phyloP scores from a whole-genome alignment of 2,329 filamentous ascomycete species.

The Fusarium albosuccineum region DNA sequence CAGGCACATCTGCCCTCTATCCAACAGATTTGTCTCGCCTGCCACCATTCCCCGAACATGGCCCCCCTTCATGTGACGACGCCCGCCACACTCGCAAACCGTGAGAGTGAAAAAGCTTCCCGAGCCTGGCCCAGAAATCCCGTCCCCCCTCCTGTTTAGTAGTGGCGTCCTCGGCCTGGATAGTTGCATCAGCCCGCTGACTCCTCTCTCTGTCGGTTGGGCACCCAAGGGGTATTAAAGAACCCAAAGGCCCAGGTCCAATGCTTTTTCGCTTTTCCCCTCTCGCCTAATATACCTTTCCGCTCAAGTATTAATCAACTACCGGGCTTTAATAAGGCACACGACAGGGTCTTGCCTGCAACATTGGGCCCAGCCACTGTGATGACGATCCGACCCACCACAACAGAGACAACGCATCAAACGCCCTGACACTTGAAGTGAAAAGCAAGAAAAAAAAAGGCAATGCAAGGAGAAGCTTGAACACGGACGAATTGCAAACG shows the following conservation, averaged over 20 bases:
- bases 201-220: conserved; percentile 24
- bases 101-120: conserved; percentile 1
- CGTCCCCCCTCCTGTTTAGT: background rate
- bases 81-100: conserved; percentile 10
- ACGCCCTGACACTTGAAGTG: conserved; percentile 24
- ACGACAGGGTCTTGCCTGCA: conserved; percentile 37
- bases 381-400: conserved; percentile 35
- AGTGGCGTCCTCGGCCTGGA: conserved; percentile 23
- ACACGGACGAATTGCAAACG: conserved; percentile 4
- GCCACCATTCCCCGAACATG: background rate
- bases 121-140: background rate
- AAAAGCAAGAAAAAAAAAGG: conserved; percentile 13
- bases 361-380: conserved; percentile 19
- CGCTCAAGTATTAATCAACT: background rate
- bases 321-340: conserved; percentile 7
- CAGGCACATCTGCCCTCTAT: too few relatives aligned
- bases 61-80: conserved; percentile 37
- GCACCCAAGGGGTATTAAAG: conserved; percentile 6
- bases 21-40: background rate
- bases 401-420: conserved; percentile 43
- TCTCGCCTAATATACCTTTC: background rate
- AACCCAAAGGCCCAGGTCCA: background rate
- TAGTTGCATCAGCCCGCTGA: conserved; percentile 21
- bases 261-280: too few relatives aligned
- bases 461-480: conserved; percentile 4